Evolutionary conservation across 2,329 filamentous ascomycete species (phyloP), one percentile per base, ranked within the genome.

Genomic region (Aspergillus neoniger): DNA sequence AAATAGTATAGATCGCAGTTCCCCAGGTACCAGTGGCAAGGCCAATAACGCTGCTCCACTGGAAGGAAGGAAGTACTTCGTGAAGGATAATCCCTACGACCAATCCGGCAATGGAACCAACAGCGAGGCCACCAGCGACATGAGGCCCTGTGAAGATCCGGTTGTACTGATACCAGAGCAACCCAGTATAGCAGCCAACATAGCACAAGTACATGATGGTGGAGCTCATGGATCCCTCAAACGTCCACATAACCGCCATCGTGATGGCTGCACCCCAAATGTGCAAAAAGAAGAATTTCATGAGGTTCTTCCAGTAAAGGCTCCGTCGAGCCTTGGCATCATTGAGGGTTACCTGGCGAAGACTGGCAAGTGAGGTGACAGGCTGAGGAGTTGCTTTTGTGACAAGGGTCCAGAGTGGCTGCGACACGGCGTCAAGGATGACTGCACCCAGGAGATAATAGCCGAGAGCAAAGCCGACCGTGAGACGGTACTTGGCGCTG

Each of bases 401-500:
- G 23, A 54, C 62, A 2, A 56, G 30, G 0, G 59, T 64, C 62
- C 62, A 64, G 3, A 64, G 62, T n/a, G 62, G 62, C 36, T 64
- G 62, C 3, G 62, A 64, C 3, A 82, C 78, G 1, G 76, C 75
- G 64, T 86, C 83, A 23, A 86, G 80, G 9, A 83, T 73, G 1
- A 85, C 81, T n/a, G 83, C 83, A 30, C 83, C 82, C 17, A 85
- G 76, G 14, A 85, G 74, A 65, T 85, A 86, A 68, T 85, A 86
- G 0, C 79, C 81, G 23, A 86, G 74, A 12, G 81, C 81, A 62
- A 85, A 84, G 1, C 83, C 83, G n/a, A 84, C 78, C 39, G 80
- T 76, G 53, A 82, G 69, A 6, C 81, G 77, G 57, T 77, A 76
- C 2, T 75, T 69, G 8, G 76, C 72, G 50, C 75, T 76, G 36